phyloP scores from a whole-genome alignment of 306 rosid genomes.

The Vigna hirtella region DNA sequence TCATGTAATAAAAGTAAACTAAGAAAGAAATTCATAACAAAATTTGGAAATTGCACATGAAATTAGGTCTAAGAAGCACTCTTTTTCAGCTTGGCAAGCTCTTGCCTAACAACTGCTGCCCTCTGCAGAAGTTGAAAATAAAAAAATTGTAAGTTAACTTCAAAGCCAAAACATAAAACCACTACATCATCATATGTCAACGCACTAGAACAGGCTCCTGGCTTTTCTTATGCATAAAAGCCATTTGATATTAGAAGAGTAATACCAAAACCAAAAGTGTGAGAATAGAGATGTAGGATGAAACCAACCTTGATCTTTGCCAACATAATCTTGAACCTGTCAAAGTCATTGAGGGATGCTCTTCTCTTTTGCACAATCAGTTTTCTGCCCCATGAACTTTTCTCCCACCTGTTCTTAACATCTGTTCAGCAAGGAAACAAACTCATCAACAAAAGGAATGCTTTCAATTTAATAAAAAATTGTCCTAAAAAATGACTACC shows the following conservation, averaged over 20 bases:
- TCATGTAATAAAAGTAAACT: slow-evolving; percentile 33
- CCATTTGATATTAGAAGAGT: neutral
- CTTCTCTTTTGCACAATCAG: slow-evolving; percentile 82
- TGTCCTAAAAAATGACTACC: neutral
- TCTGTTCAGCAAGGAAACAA: slow-evolving; percentile 45
- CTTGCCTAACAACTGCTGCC: slow-evolving; percentile 74
- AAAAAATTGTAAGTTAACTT: neutral
- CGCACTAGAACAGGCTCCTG: neutral
- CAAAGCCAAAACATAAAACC: too few species aligned
- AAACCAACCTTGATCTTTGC: slow-evolving; percentile 81
- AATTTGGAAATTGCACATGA: slow-evolving; percentile 40
- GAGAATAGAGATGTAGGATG: neutral
- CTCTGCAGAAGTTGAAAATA: slow-evolving; percentile 55
- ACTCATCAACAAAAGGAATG: neutral
- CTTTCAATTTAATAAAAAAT: neutral
- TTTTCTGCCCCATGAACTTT: slow-evolving; percentile 91
- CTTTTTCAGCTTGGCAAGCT: slow-evolving; percentile 75
- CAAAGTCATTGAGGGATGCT: slow-evolving; percentile 76
- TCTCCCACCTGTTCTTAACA: slow-evolving; percentile 91
- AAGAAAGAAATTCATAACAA: slow-evolving; percentile 49
- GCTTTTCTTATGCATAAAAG: neutral
- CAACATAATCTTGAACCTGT: slow-evolving; percentile 90
- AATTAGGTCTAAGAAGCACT: slow-evolving; percentile 55
- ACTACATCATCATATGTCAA: neutral
- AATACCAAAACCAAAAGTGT: neutral